Evolutionary conservation across 768 basidiomycete genomes (phyloP).

Genomic region (Lentinus tigrinus): DNA sequence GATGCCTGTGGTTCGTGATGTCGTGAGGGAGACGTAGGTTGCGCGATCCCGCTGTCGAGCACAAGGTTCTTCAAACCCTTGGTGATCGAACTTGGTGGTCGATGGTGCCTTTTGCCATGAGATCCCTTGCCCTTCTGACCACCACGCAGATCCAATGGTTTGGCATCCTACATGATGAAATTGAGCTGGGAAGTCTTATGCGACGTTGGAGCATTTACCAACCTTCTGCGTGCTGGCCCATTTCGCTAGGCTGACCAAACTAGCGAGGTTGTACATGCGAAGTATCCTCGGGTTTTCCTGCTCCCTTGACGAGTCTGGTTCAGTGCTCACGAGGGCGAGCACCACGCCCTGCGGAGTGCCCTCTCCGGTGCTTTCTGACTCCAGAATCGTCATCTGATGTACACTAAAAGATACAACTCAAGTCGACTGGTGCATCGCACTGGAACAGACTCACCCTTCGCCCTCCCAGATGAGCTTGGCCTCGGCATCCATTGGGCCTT

Average conservation of each 20-base stretch:
- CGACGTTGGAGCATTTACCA: slow-evolving; percentile 2
- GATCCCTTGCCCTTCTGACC: slow-evolving; percentile 47
- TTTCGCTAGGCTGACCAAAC: slow-evolving; percentile 70
- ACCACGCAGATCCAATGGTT: slow-evolving; percentile 59
- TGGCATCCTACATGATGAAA: slow-evolving; percentile 43
- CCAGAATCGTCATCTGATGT: slow-evolving; percentile 74
- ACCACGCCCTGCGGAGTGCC: slow-evolving; percentile 70
- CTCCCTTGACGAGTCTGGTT: slow-evolving; percentile 51
- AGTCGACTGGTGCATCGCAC: neutral
- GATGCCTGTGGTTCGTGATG: slow-evolving; percentile 28
- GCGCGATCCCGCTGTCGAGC: slow-evolving; percentile 36
- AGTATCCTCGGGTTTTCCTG: slow-evolving; percentile 54
- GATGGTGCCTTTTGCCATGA: slow-evolving; percentile 42
- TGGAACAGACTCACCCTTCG: slow-evolving; percentile 54
- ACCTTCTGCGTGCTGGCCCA: slow-evolving; percentile 74
- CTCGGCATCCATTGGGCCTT: slow-evolving; percentile 72
- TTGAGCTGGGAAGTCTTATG: neutral
- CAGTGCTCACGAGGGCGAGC: slow-evolving; percentile 70
- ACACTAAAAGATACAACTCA: slow-evolving; percentile 45
- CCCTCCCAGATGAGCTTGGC: slow-evolving; percentile 71
- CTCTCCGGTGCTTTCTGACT: slow-evolving; percentile 57
- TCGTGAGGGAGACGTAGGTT: slow-evolving; percentile 26
- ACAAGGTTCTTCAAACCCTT: slow-evolving; percentile 63
- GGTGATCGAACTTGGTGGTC: slow-evolving; percentile 56
- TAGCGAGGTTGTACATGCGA: slow-evolving; percentile 83